Evolutionary conservation across 2,329 filamentous ascomycete species (phyloP).

Genomic region (Colletotrichum sp.): DNA sequence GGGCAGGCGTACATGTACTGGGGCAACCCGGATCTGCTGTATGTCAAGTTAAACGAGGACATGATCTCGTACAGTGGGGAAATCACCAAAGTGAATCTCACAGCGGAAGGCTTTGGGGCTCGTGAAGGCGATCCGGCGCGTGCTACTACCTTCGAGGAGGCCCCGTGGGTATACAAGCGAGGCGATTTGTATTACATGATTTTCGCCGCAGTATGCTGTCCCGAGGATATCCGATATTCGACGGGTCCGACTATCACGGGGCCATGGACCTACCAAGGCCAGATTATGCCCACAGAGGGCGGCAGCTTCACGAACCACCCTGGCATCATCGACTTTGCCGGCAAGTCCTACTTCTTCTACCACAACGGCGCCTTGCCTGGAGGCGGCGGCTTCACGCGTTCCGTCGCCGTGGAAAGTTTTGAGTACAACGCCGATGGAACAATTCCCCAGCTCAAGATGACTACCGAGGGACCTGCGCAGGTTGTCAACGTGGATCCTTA

Average conservation of each 20-base stretch:
- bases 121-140: background rate
- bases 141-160: background rate
- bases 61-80: slow-evolving; percentile 40
- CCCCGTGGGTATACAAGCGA: background rate
- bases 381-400: background rate
- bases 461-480: background rate
- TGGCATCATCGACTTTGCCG: background rate
- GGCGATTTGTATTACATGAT: background rate
- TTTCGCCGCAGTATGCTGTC: background rate
- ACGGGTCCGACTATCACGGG: background rate
- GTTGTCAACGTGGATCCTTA: background rate
- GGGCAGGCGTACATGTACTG: slow-evolving; percentile 42
- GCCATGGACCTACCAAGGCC: background rate
- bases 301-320: background rate
- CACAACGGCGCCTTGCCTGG: background rate
- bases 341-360: background rate
- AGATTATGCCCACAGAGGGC: background rate
- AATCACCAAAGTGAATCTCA: background rate
- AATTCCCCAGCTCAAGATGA: background rate
- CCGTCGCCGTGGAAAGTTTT: background rate
- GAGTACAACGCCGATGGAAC: background rate
- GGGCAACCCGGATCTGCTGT: slow-evolving; percentile 32
- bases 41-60: slow-evolving; percentile 43
- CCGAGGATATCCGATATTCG: background rate
- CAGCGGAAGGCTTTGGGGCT: background rate